phyloP scores from a whole-genome alignment of 305 asterid species.

The Fraxinus albicans region DNA sequence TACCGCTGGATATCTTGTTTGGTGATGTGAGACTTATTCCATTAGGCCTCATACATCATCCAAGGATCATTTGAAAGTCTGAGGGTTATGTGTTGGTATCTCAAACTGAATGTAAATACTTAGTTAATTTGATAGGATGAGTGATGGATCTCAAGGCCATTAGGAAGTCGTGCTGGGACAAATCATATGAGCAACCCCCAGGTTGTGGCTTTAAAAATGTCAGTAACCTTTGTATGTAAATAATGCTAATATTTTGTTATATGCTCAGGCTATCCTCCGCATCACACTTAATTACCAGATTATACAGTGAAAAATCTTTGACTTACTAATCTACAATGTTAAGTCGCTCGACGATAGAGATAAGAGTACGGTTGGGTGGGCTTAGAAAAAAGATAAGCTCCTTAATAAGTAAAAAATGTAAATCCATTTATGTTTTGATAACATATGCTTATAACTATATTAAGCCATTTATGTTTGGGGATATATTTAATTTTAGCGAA shows the following conservation, averaged over 20 bases:
- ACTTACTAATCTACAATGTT: too few species aligned
- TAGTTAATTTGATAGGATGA: background rate
- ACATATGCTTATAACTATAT: background rate
- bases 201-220: background rate
- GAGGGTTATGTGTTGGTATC: background rate
- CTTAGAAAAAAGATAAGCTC: background rate
- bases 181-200: background rate
- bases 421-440: background rate
- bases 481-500: background rate
- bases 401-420: background rate
- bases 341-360: too few species aligned
- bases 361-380: background rate
- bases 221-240: too few species aligned
- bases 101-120: background rate
- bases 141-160: background rate
- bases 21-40: background rate
- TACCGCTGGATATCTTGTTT: background rate
- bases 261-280: too few species aligned
- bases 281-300: too few species aligned
- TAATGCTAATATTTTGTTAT: too few species aligned
- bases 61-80: background rate
- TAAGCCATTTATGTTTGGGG: background rate
- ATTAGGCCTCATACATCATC: background rate
- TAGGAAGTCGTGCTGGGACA: background rate
- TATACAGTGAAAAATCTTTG: too few species aligned